These are phyloP conservation scores for Cladosporium halotolerans DNA, from an alignment of 2,329 filamentous ascomycete genomes.

Conservation along the genomic window DNA sequence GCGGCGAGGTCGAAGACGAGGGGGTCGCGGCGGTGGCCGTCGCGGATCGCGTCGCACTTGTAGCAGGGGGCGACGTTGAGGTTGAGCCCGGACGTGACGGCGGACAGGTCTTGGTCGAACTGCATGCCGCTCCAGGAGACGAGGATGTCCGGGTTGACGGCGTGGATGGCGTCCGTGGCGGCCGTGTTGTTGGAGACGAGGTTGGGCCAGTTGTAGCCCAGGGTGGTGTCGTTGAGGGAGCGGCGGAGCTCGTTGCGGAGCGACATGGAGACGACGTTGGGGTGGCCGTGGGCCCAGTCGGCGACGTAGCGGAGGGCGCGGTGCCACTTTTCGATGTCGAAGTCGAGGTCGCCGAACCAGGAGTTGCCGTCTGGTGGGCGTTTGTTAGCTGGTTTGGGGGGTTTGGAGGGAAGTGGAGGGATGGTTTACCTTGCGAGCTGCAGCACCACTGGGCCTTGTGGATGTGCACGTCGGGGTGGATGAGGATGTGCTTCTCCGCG, in stretches of 20 bases:
- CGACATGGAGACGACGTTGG: conserved; percentile 23
- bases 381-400: neutral
- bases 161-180: conserved; percentile 22
- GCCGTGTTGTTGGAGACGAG: conserved; percentile 22
- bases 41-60: conserved; percentile 36
- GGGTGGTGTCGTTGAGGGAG: conserved; percentile 18
- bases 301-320: conserved; percentile 20
- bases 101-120: conserved; percentile 22
- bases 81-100: conserved; percentile 30
- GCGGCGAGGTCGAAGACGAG: conserved; percentile 41
- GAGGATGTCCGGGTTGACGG: conserved; percentile 20
- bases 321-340: conserved; percentile 20
- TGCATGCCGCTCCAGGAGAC: conserved; percentile 23
- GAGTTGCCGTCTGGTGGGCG: conserved; percentile 46
- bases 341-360: conserved; percentile 45
- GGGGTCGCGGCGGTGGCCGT: conserved; percentile 39
- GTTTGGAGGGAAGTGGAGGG: neutral
- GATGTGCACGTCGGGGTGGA: conserved; percentile 58
- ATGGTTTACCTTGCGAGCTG: conserved; percentile 26
- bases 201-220: conserved; percentile 21
- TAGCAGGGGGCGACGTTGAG: conserved; percentile 34
- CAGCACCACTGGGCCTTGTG: conserved; percentile 56
- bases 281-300: conserved; percentile 20
- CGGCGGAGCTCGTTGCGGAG: conserved; percentile 22
- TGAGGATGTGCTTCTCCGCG: conserved; percentile 44